Conservation (phyloP, 2,329 filamentous ascomycete genomes). For the Chaetomiaceae sp. region DNA sequence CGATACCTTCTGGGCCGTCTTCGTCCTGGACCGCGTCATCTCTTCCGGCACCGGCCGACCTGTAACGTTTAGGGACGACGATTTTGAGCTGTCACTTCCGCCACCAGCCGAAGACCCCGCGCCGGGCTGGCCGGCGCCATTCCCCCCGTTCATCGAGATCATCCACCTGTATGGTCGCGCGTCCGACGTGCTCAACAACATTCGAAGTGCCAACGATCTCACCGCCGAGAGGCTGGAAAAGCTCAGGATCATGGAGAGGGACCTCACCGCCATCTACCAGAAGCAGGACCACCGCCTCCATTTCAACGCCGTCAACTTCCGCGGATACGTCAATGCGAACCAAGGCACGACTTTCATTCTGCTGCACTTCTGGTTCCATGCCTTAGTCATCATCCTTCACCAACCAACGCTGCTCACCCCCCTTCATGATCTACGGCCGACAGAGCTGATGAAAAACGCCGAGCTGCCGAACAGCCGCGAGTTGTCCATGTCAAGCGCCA, state of each 20-base stretch:
- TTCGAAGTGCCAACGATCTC: constrained; percentile 67
- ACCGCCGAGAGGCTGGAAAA: constrained; percentile 68
- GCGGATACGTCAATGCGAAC: constrained; percentile 72
- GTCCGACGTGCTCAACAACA: constrained; percentile 78
- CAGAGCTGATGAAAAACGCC: constrained; percentile 72
- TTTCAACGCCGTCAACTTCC: constrained; percentile 83
- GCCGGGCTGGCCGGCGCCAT: constrained; percentile 70
- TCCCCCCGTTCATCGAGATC: constrained; percentile 75
- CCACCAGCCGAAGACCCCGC: constrained; percentile 45
- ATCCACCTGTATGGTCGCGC: constrained; percentile 82
- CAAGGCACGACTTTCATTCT: constrained; percentile 85
- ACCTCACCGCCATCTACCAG: constrained; percentile 69
- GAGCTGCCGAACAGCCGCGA: constrained; percentile 72
- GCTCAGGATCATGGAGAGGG: constrained; percentile 72
- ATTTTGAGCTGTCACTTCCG: constrained; percentile 74
- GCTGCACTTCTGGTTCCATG: constrained; percentile 85
- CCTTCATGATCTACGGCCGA: constrained; percentile 54
- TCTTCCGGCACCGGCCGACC: constrained; percentile 81
- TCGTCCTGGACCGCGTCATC: constrained; percentile 80
- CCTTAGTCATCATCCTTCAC: constrained; percentile 77
- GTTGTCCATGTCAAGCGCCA: constrained; percentile 79
- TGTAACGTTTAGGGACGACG: constrained; percentile 76
- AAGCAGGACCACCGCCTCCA: constrained; percentile 68
- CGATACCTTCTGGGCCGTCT: constrained; percentile 87
- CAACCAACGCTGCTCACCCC: constrained; percentile 78